Evolutionary conservation across 805 yeast genomes (phyloP), one percentile per base, ranked within the genome.

Genomic region (Metschnikowia cerradonensis): DNA sequence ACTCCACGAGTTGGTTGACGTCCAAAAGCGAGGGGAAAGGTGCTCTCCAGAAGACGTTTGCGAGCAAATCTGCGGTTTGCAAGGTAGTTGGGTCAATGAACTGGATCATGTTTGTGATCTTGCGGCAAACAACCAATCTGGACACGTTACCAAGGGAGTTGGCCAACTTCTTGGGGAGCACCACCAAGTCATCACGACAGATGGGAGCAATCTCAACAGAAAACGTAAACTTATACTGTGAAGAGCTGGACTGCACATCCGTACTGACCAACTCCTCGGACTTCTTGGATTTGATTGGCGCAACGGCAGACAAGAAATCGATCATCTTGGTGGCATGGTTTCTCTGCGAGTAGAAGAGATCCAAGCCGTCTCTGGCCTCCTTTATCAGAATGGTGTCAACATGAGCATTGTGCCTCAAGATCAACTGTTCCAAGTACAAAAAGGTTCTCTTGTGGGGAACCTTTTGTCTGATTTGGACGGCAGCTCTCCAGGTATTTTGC

Each of bases 391-490:
- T 86, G 49, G 98, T 92, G 66, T 91, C 96, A 53, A 86, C 83
- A 67, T 94, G 98, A 4, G 97, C 97, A 63, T 86, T 88, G 68
- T 90, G 95, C 67, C 79, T 90, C 70, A 94, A 78, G 61, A 94
- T 94, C 68, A 95, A 78, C 73, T 94, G 99, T 75, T 94, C 99
- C 61, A 94, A 80, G 65, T 89, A 94, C 67, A 92, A 80, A 68
- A 94, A 92, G 7, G 99, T 94, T 78, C 97, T 86, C 74, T 94
- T 94, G 71, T 94, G 99, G 15, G 89, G 82, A 35, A 94, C 99
- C 67, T 95, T 94, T 72, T 94, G 99, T 74, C 99, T 86, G 61
- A 95, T 87, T 75, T 94, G 99, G 35, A 95, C 96, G 30, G 92
- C 83, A 32, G 99, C 97, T 70, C 94, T 86, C 99, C 99, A 94